Conservation (phyloP, 1,284 basidiomycete genomes). For the Ganoderma sinense region DNA sequence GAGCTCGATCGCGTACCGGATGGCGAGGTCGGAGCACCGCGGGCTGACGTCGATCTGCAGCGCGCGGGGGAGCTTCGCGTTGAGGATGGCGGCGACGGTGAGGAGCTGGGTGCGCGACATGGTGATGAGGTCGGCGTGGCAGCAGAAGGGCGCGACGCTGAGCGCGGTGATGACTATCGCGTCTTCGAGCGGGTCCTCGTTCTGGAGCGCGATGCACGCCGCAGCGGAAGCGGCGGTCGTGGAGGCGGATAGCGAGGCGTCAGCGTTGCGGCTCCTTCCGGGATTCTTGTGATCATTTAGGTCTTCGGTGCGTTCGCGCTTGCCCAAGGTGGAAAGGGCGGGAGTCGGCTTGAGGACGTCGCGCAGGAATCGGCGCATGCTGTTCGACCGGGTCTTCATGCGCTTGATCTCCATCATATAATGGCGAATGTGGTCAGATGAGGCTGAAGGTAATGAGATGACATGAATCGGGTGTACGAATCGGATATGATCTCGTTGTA, state of each 20-base stretch:
- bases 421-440: too few relatives aligned
- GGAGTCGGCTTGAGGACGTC: conserved; percentile 34
- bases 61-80: conserved; percentile 53
- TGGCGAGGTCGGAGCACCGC: conserved; percentile 41
- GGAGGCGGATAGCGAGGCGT: not conserved
- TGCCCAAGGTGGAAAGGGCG: conserved; percentile 31
- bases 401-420: conserved; percentile 1
- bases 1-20: conserved; percentile 56
- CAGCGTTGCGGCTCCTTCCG: too few relatives aligned
- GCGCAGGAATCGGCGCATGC: conserved; percentile 29
- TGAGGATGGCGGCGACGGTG: conserved; percentile 53
- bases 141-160: conserved; percentile 60
- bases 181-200: conserved; percentile 55
- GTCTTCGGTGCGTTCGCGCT: conserved; percentile 28
- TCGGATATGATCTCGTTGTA: too few relatives aligned
- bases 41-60: conserved; percentile 52
- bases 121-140: conserved; percentile 64
- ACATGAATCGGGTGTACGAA: not conserved
- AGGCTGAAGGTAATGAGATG: not conserved
- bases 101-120: conserved; percentile 58
- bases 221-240: not conserved
- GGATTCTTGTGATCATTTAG: conserved; percentile 7
- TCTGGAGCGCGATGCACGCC: conserved; percentile 47
- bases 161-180: conserved; percentile 65
- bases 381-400: conserved; percentile 20